These are phyloP conservation scores for Onygenales sp. DNA, from an alignment of 2,329 filamentous ascomycete genomes.

Conservation along the genomic window DNA sequence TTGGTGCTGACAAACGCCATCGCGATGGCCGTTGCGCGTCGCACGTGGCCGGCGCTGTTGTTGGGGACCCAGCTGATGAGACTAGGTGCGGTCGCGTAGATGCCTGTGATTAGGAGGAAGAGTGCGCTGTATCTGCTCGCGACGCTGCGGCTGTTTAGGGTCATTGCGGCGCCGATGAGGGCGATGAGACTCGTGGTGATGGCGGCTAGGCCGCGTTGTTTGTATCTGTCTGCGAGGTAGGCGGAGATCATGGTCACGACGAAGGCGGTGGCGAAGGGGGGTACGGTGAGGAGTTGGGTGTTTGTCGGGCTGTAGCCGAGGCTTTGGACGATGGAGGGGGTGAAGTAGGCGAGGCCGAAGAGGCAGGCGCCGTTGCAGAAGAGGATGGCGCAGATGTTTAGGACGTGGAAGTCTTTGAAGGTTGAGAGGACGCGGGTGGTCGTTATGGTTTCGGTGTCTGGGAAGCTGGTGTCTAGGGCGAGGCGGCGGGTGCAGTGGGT, in stretches of 20 bases:
- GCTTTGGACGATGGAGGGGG: constrained; percentile 31
- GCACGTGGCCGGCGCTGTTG: constrained; percentile 60
- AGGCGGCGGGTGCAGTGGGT: constrained; percentile 26
- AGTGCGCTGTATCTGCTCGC: constrained; percentile 54
- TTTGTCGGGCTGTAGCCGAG: constrained; percentile 28
- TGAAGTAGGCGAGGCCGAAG: constrained; percentile 30
- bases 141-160: constrained; percentile 45
- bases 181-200: constrained; percentile 51
- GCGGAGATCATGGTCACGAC: constrained; percentile 32
- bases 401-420: constrained; percentile 23
- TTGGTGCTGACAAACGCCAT: constrained; percentile 59
- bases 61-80: constrained; percentile 59
- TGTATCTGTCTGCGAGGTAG: neutral
- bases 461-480: constrained; percentile 17
- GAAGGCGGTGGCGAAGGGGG: constrained; percentile 16
- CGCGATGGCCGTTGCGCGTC: constrained; percentile 57
- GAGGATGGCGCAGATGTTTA: constrained; percentile 10
- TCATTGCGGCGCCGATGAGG: constrained; percentile 56
- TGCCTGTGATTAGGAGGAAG: constrained; percentile 56
- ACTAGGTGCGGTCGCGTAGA: constrained; percentile 54
- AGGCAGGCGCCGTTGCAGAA: constrained; percentile 15
- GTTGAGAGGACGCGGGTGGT: constrained; percentile 27
- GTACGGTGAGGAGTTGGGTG: constrained; percentile 30
- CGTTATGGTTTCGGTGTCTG: constrained; percentile 5
- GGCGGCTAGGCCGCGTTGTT: constrained; percentile 49